These are phyloP conservation scores for Taiozyma onychis DNA, from an alignment of 1,139 yeast genomes.

Conservation along the genomic window DNA sequence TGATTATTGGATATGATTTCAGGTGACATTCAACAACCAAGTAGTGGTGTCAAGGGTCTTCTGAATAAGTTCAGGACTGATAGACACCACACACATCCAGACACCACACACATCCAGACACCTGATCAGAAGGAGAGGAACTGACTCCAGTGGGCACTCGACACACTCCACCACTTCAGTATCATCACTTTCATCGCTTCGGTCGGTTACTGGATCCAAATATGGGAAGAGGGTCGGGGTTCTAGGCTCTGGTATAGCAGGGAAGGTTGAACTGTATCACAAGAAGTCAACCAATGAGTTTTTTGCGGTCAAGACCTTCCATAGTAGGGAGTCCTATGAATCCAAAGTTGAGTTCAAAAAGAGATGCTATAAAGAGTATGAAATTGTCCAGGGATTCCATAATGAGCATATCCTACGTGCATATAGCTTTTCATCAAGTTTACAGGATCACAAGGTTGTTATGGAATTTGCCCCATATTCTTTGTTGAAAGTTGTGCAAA, in stretches of 20 bases:
- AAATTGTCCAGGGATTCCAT: conserved; percentile 24
- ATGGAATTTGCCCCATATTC: conserved; percentile 19
- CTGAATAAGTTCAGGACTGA: background rate
- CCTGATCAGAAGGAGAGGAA: background rate
- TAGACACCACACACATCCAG: no score
- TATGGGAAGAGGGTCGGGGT: conserved; percentile 16
- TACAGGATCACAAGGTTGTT: conserved; percentile 10
- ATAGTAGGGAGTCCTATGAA: conserved; percentile 34
- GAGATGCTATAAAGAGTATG: conserved; percentile 36
- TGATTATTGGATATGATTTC: background rate
- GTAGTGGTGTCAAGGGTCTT: background rate
- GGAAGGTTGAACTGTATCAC: conserved; percentile 33
- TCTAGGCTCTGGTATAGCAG: conserved; percentile 39
- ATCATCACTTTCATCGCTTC: background rate
- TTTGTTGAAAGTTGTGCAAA: conserved; percentile 14
- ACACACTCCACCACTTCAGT: background rate
- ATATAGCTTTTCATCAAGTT: conserved; percentile 24
- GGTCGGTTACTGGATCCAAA: background rate
- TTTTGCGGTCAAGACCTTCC: conserved; percentile 40
- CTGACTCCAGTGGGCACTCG: background rate
- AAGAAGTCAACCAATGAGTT: conserved; percentile 17
- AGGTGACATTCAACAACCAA: background rate
- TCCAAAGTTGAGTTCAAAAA: conserved; percentile 31
- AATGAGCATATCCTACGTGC: conserved; percentile 32
- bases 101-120: no score